phyloP scores from a whole-genome alignment of 768 basidiomycete species.

The Mycena vitilis region DNA sequence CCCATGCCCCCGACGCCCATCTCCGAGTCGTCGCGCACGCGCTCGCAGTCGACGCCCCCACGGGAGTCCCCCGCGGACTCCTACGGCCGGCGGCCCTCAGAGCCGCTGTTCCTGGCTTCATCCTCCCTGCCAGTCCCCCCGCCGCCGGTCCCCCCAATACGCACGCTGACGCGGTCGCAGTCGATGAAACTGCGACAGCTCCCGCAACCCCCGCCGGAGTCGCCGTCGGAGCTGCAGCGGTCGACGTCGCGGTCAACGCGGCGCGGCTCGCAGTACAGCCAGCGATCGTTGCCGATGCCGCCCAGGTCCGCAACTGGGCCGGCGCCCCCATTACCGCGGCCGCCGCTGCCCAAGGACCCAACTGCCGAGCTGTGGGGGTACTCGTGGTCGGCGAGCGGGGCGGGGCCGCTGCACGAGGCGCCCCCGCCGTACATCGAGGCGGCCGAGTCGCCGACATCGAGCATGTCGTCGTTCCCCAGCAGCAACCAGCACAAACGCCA shows the following conservation, averaged over 20 bases:
- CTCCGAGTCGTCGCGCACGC: conserved; percentile 39
- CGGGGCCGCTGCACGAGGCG: conserved; percentile 22
- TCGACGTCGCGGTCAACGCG: conserved; percentile 12
- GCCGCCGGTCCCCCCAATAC: conserved; percentile 28
- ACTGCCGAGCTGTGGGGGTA: conserved; percentile 29
- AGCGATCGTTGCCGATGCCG: conserved; percentile 33
- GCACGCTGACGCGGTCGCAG: conserved; percentile 47
- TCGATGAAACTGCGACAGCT: conserved; percentile 41
- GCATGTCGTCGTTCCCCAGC: conserved; percentile 13
- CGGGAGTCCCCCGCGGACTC: conserved; percentile 38
- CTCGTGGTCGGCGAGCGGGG: conserved; percentile 23
- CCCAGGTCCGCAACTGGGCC: conserved; percentile 7
- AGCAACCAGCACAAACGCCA: background rate
- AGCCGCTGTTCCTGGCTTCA: conserved; percentile 27
- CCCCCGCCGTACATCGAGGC: conserved; percentile 31
- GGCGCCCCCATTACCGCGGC: conserved; percentile 25
- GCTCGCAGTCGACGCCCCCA: conserved; percentile 53
- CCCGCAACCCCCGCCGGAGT: conserved; percentile 33
- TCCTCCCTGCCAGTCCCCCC: conserved; percentile 1
- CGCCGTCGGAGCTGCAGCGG: background rate
- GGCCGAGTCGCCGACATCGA: conserved; percentile 19
- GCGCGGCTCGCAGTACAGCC: conserved; percentile 31
- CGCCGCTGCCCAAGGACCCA: conserved; percentile 25
- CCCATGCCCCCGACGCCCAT: conserved; percentile 34
- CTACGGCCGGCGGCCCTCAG: conserved; percentile 32